These are phyloP conservation scores for Crotalaria pallida DNA, from an alignment of 306 rosid species.

Conservation along the genomic window DNA sequence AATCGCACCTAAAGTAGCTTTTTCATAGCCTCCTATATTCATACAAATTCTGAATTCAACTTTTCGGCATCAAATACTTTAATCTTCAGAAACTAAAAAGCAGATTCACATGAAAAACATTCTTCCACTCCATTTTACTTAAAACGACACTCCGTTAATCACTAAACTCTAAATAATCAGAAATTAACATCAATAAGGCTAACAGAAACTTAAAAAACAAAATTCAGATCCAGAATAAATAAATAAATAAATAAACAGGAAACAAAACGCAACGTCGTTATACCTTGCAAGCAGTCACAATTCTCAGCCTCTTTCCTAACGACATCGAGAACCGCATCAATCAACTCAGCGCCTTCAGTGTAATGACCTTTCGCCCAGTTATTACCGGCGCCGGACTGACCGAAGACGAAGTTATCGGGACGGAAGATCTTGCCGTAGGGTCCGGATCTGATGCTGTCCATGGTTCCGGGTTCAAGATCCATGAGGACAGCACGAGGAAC, in stretches of 20 bases:
- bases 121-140: neutral
- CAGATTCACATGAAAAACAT: neutral
- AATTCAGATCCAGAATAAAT: neutral
- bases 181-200: neutral
- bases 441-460: conserved; percentile 42
- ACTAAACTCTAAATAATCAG: neutral
- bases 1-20: too few relatives aligned
- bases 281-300: conserved; percentile 39
- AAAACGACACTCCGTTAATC: too few relatives aligned
- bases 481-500: conserved; percentile 36
- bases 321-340: conserved; percentile 35
- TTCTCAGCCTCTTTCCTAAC: conserved; percentile 43
- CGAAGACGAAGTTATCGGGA: conserved; percentile 36
- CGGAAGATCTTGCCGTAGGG: conserved; percentile 31
- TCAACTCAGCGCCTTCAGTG: conserved; percentile 37
- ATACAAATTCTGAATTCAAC: neutral
- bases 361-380: conserved; percentile 65
- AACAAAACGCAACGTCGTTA: neutral
- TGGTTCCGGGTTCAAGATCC: conserved; percentile 41
- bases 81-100: neutral
- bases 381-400: conserved; percentile 51
- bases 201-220: too few relatives aligned
- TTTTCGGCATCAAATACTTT: neutral
- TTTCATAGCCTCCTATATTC: too few relatives aligned
- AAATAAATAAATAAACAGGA: too few relatives aligned